Evolutionary conservation across 257 asterid species (phyloP).

Genomic region (Nicotiana tomentosiformis): DNA sequence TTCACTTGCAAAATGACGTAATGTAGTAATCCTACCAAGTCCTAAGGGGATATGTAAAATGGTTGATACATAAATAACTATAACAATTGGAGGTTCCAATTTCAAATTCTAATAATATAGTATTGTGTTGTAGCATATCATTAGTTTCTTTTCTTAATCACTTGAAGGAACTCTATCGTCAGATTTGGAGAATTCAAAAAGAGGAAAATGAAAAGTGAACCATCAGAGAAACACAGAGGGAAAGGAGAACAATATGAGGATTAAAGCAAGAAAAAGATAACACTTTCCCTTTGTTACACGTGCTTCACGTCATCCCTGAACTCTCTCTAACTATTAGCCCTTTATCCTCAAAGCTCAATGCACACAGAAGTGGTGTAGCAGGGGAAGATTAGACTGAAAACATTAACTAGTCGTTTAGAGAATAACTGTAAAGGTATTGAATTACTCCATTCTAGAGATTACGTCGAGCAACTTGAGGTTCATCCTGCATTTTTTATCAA

Average conservation of each 20-base stretch:
- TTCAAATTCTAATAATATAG: too few relatives aligned
- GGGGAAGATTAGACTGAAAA: neutral
- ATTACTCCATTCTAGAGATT: neutral
- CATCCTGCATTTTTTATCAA: neutral
- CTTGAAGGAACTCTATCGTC: neutral
- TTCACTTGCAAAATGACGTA: too few relatives aligned
- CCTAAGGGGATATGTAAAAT: too few relatives aligned
- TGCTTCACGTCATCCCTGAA: neutral
- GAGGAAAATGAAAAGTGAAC: neutral
- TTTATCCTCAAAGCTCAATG: neutral
- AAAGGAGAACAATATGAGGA: neutral
- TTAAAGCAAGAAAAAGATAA: neutral
- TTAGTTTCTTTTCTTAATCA: neutral
- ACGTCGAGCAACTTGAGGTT: neutral
- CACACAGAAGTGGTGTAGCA: neutral
- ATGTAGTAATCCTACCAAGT: too few relatives aligned
- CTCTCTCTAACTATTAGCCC: neutral
- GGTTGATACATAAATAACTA: too few relatives aligned
- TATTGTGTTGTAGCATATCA: too few relatives aligned
- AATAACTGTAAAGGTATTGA: neutral
- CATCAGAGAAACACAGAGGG: neutral
- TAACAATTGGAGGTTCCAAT: too few relatives aligned
- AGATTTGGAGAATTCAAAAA: neutral
- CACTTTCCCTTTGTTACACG: neutral
- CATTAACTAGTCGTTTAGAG: neutral